These are phyloP conservation scores for Trichomonascus vanleenenianus DNA, from an alignment of 805 yeast genomes.

Conservation along the genomic window DNA sequence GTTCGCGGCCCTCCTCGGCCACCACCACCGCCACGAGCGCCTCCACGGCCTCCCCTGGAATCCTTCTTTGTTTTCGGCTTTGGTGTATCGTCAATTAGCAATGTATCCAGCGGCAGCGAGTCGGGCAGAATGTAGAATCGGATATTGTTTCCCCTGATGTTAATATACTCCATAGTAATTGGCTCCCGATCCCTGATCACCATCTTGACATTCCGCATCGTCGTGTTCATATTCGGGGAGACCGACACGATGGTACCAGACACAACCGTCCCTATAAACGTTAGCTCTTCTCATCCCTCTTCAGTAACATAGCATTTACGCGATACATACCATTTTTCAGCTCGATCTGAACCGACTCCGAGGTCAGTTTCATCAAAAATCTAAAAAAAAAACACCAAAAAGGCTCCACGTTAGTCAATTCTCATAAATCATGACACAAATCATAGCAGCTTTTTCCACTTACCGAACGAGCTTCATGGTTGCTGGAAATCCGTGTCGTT, in stretches of 20 bases:
- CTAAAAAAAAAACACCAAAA: too few species aligned
- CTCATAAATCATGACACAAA: too few species aligned
- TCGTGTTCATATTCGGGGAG: conserved; percentile 85
- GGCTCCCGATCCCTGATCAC: conserved; percentile 66
- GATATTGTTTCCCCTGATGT: conserved; percentile 82
- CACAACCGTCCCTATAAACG: conserved; percentile 55
- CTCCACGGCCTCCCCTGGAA: neutral
- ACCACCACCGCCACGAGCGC: conserved; percentile 4
- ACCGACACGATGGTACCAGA: conserved; percentile 81
- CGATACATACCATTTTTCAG: conserved; percentile 63
- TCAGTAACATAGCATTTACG: neutral
- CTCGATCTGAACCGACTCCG: conserved; percentile 85
- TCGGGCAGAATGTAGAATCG: conserved; percentile 82
- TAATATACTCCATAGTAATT: conserved; percentile 63
- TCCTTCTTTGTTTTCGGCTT: conserved; percentile 28
- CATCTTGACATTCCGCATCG: conserved; percentile 72
- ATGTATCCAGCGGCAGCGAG: conserved; percentile 55
- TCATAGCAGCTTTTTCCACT: neutral
- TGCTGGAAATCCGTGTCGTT: neutral
- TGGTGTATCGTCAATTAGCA: conserved; percentile 38
- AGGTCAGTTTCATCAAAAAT: conserved; percentile 76
- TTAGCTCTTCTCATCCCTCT: too few species aligned
- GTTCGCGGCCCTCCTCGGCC: conserved; percentile 3
- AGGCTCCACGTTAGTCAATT: too few species aligned
- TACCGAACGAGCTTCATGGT: conserved; percentile 6